These are phyloP conservation scores for Achlya hypogyna DNA, from an alignment of 352 stramenopile genomes.

Conservation along the genomic window DNA sequence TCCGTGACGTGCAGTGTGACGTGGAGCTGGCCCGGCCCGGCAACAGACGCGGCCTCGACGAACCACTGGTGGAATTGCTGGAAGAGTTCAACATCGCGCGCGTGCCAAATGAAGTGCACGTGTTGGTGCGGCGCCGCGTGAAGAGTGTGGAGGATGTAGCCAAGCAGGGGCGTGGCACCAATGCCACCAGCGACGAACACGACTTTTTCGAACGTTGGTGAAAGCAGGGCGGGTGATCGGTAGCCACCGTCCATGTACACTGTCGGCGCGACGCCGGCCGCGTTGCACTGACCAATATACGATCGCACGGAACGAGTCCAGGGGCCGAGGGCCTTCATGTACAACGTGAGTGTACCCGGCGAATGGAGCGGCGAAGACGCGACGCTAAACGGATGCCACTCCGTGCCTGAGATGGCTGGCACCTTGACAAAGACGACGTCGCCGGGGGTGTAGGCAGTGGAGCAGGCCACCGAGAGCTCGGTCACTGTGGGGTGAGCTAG, in stretches of 20 bases:
- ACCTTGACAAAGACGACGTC: constrained; percentile 30
- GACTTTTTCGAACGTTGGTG: constrained; percentile 26
- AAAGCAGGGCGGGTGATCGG: constrained; percentile 2
- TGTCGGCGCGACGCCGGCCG: constrained; percentile 21
- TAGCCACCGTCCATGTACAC: constrained; percentile 32
- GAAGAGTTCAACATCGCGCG: not conserved
- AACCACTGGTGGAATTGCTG: constrained; percentile 13
- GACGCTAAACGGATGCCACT: constrained; percentile 29
- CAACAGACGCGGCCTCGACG: not conserved
- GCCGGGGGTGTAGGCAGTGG: constrained; percentile 22
- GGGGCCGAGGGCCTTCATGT: constrained; percentile 20
- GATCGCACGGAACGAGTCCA: constrained; percentile 26
- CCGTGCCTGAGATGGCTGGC: constrained; percentile 25
- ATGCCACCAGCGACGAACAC: constrained; percentile 29
- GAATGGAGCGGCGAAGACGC: constrained; percentile 23
- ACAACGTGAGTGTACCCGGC: constrained; percentile 24
- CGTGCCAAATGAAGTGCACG: constrained; percentile 16
- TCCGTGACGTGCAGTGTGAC: constrained; percentile 11
- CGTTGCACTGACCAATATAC: constrained; percentile 26
- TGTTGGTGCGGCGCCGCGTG: constrained; percentile 3
- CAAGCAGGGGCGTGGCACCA: constrained; percentile 22
- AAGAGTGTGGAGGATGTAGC: constrained; percentile 10
- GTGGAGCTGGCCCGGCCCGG: not conserved
- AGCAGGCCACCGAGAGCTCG: constrained; percentile 17
- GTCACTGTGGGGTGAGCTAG: constrained; percentile 26